These are phyloP conservation scores for Conticribra guillardii DNA, from an alignment of 108 stramenopile genomes.

Conservation along the genomic window DNA sequence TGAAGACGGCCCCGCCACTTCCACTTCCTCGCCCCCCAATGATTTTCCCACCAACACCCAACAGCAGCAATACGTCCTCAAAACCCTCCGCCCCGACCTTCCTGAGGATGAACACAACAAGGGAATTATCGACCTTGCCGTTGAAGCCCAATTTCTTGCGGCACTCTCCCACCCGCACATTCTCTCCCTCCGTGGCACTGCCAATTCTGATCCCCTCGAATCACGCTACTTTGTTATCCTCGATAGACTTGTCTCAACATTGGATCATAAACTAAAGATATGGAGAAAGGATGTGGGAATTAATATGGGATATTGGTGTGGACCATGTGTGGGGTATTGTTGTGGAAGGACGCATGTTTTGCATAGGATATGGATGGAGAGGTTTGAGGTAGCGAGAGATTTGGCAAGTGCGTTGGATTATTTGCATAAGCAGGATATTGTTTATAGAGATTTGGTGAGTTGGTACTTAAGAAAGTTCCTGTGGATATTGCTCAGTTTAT, in stretches of 20 bases:
- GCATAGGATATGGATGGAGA: constrained; percentile 79
- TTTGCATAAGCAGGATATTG: constrained; percentile 72
- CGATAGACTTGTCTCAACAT: constrained; percentile 69
- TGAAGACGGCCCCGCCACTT: no score
- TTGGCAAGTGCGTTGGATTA: constrained; percentile 82
- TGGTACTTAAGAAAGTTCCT: no score
- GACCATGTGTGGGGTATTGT: constrained; percentile 75
- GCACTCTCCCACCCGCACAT: constrained; percentile 77
- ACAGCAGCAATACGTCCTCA: constrained; percentile 62
- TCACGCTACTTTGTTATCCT: constrained; percentile 81
- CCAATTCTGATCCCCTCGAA: constrained; percentile 86
- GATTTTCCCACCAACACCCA: neutral
- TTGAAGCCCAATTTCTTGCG: constrained; percentile 80
- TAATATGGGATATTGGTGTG: constrained; percentile 65
- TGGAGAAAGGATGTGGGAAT: constrained; percentile 76
- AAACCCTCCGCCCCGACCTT: constrained; percentile 79
- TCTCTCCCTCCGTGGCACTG: constrained; percentile 73
- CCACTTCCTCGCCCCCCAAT: neutral
- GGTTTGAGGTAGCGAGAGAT: constrained; percentile 65
- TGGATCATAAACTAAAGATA: constrained; percentile 74
- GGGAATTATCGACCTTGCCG: constrained; percentile 87
- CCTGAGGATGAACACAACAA: constrained; percentile 84
- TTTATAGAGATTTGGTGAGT: constrained; percentile 76
- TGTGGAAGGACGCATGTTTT: constrained; percentile 73
- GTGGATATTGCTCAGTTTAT: no score